Base-by-base conservation (phyloP, 495 filamentous ascomycete species). In the Penicillium lividum region DNA sequence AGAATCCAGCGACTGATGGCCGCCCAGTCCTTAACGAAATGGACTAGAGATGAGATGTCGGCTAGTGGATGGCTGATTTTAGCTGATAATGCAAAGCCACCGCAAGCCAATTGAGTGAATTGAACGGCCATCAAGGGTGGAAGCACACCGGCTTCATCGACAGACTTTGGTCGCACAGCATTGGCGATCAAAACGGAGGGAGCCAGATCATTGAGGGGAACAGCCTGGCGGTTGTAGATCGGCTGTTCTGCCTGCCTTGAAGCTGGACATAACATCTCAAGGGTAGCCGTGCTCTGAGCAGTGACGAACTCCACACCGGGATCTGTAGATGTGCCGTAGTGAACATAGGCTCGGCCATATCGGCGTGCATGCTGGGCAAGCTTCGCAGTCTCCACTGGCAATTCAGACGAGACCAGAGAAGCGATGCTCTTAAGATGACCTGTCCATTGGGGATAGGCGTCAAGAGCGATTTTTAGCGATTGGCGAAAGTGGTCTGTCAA, bases 11-110 rank as follows among this genome's bases (percentile, higher is more conserved):
- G 62, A 51, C 60, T 69, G 16, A 66, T 66, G 7, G 30, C 56
- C 16, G 75, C 71, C 79, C 76, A 82, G 33, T 75, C 68, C 30
- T 81, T 71, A 5, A 75, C 67, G 31, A 85, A 84, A 16, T 69
- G 59, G 11, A 74, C 63, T n/a, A 85, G 54, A 1, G 75, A 46
- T 29, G 74, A 64, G 3, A 79, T 78, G 64, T 85, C 82, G 2
- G 75, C 74, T 5, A 84, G 62, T 15, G 73, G 71, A 60, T 85
- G 81, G 0, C 76, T 68, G 1, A 80, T 52, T 40, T 70, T 74
- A 18, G 79, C 64, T 30, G 73, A 68, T 5, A 83, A 42, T 3
- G 72, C 72, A 40, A 72, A 73, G 4, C 76, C 79, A 7, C 77
- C 78, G 44, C 71, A 75, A 10, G 62, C 64, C 44, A 80, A 72